Evolutionary conservation across 371 early-diverging fungal genomes (phyloP), one percentile per base, ranked within the genome.

Genomic region (Circinella umbellata): DNA sequence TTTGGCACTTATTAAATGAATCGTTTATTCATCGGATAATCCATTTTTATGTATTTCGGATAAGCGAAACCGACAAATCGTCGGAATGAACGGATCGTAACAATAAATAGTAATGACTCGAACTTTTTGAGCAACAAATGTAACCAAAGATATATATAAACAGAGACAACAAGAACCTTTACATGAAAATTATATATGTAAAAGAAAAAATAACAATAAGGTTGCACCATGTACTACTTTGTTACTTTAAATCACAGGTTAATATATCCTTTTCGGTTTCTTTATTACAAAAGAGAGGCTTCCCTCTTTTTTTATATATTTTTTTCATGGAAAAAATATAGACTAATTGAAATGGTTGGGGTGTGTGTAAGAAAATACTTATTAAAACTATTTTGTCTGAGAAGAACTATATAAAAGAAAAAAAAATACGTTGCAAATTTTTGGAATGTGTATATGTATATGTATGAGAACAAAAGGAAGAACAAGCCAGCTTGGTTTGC

Each of bases 211-310:
- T 2, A 15, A 15, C 14, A 53, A 18, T 1, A 34, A n/a, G 57
- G 57, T 57, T 57, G 8, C 57, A 57, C 57, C 27, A 57, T 34
- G 57, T 57, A 34, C 57, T 7, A 57, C 57, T 57, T 34, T 57
- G 57, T 13, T 18, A 57, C 57, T 57, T 57, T 18, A 14, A 42
- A 42, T 57, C 57, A 57, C 57, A 57, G 57, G 34, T 57, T 57
- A 57, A 57, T 57, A 57, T 57, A 57, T 57, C 57, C 57, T 57
- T 57, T 57, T 57, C 57, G 57, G 57, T 57, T 27, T 57, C 35
- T 57, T 57, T 57, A 57, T 57, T 57, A 57, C 57, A 57, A 57
- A 57, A 57, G 57, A 27, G 57, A 11, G 5, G 0, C 27, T 10
- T 10, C 20, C 57, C 57, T 34, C 57, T 57, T 34, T 57, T 51